phyloP scores from a whole-genome alignment of 805 yeast genomes.

The Starmerella powellii region DNA sequence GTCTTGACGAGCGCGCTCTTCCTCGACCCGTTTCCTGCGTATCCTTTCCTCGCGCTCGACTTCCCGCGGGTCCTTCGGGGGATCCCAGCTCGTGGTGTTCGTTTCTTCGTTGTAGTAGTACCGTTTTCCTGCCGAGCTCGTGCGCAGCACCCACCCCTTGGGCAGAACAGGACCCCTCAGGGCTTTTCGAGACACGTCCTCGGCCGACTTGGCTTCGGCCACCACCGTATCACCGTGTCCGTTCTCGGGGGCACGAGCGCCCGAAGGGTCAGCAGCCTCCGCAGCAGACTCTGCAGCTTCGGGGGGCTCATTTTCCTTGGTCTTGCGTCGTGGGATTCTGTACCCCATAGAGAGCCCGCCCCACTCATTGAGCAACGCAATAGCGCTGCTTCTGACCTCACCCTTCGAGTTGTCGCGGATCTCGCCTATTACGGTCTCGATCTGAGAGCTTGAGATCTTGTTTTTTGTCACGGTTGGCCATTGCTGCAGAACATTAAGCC shows the following conservation, averaged over 20 bases:
- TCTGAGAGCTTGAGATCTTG: conserved; percentile 59
- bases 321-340: conserved; percentile 57
- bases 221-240: neutral
- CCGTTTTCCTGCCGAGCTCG: conserved; percentile 34
- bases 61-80: conserved; percentile 34
- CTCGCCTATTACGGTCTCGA: conserved; percentile 49
- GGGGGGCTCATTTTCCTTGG: conserved; percentile 20
- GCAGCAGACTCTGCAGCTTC: too few species aligned
- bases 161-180: conserved; percentile 36
- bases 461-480: conserved; percentile 70
- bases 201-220: too few species aligned
- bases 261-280: neutral
- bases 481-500: conserved; percentile 45
- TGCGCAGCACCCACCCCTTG: conserved; percentile 54
- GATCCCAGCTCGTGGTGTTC: conserved; percentile 47
- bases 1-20: conserved; percentile 9
- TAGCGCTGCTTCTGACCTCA: conserved; percentile 32
- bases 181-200: too few species aligned
- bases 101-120: conserved; percentile 46
- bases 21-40: conserved; percentile 15
- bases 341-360: conserved; percentile 64
- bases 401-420: conserved; percentile 27
- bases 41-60: conserved; percentile 11
- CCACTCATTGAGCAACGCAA: conserved; percentile 53
- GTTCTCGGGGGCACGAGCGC: neutral